phyloP scores from a whole-genome alignment of 257 asterid genomes.

The Lycium barbarum region DNA sequence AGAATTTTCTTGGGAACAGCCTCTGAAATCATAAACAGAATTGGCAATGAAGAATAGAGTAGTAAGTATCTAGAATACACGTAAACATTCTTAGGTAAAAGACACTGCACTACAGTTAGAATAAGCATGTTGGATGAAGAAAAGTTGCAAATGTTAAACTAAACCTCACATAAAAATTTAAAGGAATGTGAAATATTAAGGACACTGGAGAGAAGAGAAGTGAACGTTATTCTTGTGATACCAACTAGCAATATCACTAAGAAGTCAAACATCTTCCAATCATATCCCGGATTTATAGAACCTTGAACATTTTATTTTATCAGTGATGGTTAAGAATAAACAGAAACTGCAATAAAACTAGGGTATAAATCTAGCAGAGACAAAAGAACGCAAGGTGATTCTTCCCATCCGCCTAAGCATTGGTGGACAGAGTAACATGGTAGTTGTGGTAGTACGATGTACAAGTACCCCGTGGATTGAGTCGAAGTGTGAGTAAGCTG shows the following conservation, averaged over 20 bases:
- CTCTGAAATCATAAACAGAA: constrained; percentile 56
- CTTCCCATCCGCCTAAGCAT: background rate
- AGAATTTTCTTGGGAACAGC: constrained; percentile 96
- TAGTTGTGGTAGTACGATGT: background rate
- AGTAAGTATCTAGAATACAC: constrained; percentile 7
- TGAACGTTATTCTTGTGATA: background rate
- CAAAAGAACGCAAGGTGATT: background rate
- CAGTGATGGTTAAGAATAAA: background rate
- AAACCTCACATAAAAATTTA: background rate
- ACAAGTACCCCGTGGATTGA: background rate
- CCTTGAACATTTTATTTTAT: background rate
- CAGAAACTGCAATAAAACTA: background rate
- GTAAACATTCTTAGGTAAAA: background rate
- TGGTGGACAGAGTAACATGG: background rate
- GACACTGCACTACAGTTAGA: background rate
- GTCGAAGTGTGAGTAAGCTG: background rate
- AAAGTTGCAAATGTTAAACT: background rate
- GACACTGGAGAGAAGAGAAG: background rate
- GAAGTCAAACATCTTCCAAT: background rate
- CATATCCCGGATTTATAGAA: background rate
- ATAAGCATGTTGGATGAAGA: background rate
- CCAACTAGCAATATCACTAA: background rate
- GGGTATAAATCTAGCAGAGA: background rate
- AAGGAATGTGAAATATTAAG: background rate
- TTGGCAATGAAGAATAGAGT: background rate